Evolutionary conservation across 2,329 filamentous ascomycete species (phyloP), one percentile per base, ranked within the genome.

Genomic region (Leptographium wingfieldii): DNA sequence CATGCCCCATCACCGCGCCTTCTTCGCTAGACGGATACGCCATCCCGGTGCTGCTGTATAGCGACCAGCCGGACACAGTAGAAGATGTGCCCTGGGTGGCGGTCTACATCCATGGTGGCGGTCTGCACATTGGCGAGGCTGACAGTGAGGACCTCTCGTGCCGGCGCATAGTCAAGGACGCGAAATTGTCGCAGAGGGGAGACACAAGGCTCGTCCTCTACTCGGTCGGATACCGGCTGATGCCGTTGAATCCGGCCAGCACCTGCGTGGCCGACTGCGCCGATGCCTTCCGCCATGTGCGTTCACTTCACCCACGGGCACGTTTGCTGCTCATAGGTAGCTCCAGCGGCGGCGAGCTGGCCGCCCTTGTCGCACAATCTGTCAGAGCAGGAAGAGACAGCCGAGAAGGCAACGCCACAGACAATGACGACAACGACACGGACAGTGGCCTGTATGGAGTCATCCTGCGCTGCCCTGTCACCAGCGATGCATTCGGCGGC

Each of bases 111-210:
- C 77, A 80, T 63, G 77, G 77, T 11, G 77, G 77, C 16, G 76
- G 75, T 0, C 67, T 80, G 2, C 67, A 68, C 33, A 74, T 79
- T 38, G 77, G 77, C 12, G 75, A 78, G 58, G 73, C 75, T 2
- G 75, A 79, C 62, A 77, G 73, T 61, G 77, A 80, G 65, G 76
- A 80, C 55, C 67, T 78, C 1, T 73, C 75, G 2, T 78, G 76
- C 64, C 72, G 76, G 0, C 72, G 71, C 31, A 70, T 79, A 27
- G 64, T 73, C 31, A 70, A 72, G 27, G 68, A 66, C 2, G 60
- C 64, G 1, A 49, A 63, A 9, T 61, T 69, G 7, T 60, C 69
- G 0, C 61, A 62, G 3, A 19, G 35, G 53, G 53, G 33, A n/a
- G 22, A 25, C n/a, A 10, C 53, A 16, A 25, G 12, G n/a, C 49